Evolutionary conservation across 1,284 basidiomycete genomes (phyloP).

Genomic region (Trichosporon sp.): DNA sequence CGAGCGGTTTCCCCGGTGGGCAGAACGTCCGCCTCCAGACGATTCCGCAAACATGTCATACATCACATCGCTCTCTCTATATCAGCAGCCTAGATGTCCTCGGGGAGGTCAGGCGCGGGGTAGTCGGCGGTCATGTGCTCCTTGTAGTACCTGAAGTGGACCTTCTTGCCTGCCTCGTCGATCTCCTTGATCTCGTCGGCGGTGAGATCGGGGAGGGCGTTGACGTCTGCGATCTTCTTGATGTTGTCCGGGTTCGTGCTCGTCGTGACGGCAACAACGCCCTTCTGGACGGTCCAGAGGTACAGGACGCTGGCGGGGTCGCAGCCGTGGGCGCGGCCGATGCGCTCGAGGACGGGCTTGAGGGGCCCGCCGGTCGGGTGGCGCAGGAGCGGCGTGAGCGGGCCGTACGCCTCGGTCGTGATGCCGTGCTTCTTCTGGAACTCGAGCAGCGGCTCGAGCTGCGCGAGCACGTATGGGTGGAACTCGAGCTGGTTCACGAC

Average conservation of each 20-base stretch:
- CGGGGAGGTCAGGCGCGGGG: slow-evolving; percentile 41
- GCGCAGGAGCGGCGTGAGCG: slow-evolving; percentile 57
- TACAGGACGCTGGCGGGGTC: slow-evolving; percentile 58
- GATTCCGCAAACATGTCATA: not conserved
- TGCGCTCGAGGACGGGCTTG: slow-evolving; percentile 54
- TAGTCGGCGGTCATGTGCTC: slow-evolving; percentile 46
- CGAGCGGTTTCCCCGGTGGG: too few species aligned
- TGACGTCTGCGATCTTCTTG: slow-evolving; percentile 58
- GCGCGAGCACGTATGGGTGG: slow-evolving; percentile 68
- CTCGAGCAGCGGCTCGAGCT: slow-evolving; percentile 57
- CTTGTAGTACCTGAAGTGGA: slow-evolving; percentile 55
- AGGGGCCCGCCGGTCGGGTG: slow-evolving; percentile 56
- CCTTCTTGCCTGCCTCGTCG: slow-evolving; percentile 58
- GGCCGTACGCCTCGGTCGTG: slow-evolving; percentile 60
- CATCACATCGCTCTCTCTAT: not conserved
- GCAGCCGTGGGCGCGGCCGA: slow-evolving; percentile 50
- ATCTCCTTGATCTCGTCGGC: slow-evolving; percentile 62
- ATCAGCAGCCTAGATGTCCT: slow-evolving; percentile 9
- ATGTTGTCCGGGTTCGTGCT: slow-evolving; percentile 62
- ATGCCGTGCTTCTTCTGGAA: slow-evolving; percentile 61
- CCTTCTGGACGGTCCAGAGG: slow-evolving; percentile 61
- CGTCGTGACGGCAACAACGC: slow-evolving; percentile 62
- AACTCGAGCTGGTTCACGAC: slow-evolving; percentile 71
- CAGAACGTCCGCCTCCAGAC: too few species aligned
- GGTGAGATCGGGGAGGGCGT: slow-evolving; percentile 59